Evolutionary conservation across 139 green algal species (phyloP).

Genomic region (Marvania coccoides): DNA sequence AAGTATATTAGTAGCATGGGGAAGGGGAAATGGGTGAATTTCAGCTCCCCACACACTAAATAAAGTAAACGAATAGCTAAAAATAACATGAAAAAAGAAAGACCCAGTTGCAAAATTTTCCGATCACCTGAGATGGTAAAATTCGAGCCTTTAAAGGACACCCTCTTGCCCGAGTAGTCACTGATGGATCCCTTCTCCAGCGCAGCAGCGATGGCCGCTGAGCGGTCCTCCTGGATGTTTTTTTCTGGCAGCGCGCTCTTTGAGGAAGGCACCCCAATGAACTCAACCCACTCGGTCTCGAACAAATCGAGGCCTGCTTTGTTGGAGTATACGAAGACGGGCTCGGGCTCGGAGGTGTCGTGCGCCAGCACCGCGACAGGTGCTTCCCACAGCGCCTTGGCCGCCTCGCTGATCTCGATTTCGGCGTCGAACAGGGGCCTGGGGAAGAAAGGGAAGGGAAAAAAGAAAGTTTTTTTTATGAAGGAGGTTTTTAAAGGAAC

Average conservation of each 20-base stretch:
- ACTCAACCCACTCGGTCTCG: conserved; percentile 22
- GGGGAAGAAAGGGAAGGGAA: background rate
- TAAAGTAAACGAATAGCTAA: too few relatives aligned
- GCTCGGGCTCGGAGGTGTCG: conserved; percentile 4
- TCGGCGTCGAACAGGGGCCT: conserved; percentile 29
- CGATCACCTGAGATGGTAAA: background rate
- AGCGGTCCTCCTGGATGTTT: conserved; percentile 8
- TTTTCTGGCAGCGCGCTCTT: conserved; percentile 1
- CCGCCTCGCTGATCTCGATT: conserved; percentile 18
- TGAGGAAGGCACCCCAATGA: conserved; percentile 18
- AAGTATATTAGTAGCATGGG: too few relatives aligned
- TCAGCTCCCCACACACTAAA: too few relatives aligned
- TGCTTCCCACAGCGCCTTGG: conserved; percentile 20
- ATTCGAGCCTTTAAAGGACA: background rate
- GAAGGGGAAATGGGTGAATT: too few relatives aligned
- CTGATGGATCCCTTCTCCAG: background rate
- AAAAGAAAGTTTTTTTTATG: background rate
- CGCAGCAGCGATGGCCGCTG: background rate
- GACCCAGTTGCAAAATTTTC: background rate
- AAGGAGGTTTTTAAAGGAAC: background rate
- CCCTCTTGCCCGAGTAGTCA: background rate
- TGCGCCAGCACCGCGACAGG: conserved; percentile 23
- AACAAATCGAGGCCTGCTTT: conserved; percentile 28
- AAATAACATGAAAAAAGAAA: too few relatives aligned
- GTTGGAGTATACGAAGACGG: conserved; percentile 25